phyloP scores from a whole-genome alignment of 768 basidiomycete species.

The Hygrophoropsis aurantiaca region DNA sequence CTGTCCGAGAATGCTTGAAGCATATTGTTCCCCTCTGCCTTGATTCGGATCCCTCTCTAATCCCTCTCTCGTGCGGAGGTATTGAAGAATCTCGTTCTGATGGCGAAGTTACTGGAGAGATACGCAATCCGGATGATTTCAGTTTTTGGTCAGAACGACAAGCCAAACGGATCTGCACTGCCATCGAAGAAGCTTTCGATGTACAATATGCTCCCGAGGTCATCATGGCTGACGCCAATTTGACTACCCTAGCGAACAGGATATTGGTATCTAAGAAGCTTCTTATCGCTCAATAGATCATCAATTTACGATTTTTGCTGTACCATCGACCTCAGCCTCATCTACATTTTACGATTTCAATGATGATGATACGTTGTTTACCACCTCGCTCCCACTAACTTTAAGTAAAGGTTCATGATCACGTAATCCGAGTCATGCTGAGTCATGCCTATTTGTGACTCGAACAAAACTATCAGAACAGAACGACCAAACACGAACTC shows the following conservation, averaged over 20 bases:
- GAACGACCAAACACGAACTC: too few species aligned
- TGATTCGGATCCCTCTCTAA: conserved; percentile 79
- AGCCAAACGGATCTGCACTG: conserved; percentile 82
- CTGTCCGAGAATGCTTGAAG: conserved; percentile 66
- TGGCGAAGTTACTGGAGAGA: conserved; percentile 28
- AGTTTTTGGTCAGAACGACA: conserved; percentile 90
- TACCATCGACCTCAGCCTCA: too few species aligned
- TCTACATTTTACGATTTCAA: too few species aligned
- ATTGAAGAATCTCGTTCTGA: conserved; percentile 21
- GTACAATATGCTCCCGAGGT: conserved; percentile 91
- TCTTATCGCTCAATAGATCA: conserved; percentile 25
- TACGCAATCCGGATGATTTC: conserved; percentile 87
- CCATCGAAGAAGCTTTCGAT: conserved; percentile 78
- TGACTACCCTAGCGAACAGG: conserved; percentile 79
- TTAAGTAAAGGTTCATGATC: too few species aligned
- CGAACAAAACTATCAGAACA: too few species aligned
- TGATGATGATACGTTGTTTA: too few species aligned
- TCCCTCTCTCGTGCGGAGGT: conserved; percentile 67
- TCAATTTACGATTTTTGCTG: too few species aligned
- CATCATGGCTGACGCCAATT: conserved; percentile 90
- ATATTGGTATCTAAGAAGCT: conserved; percentile 78
- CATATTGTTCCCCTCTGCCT: conserved; percentile 84
- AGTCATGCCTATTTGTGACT: too few species aligned
- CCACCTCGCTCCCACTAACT: too few species aligned
- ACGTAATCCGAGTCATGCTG: too few species aligned